These are phyloP conservation scores for Pseudonitzschia multistriata DNA, from an alignment of 108 stramenopile species.

Conservation along the genomic window DNA sequence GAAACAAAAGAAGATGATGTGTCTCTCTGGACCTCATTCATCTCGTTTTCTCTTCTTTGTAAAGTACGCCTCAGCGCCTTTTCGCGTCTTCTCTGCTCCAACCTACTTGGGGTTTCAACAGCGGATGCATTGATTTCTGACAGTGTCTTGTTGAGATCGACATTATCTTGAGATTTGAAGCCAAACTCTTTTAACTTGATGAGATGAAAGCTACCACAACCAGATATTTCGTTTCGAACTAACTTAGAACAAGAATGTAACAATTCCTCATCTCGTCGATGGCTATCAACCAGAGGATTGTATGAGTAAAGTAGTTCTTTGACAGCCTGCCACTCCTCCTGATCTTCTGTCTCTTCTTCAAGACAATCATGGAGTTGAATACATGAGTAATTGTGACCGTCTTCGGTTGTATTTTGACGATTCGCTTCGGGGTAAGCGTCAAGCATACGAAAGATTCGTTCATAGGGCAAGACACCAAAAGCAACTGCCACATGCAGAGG, in stretches of 20 bases:
- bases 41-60: background rate
- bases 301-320: constrained; percentile 47
- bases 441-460: constrained; percentile 33
- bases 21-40: background rate
- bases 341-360: constrained; percentile 29
- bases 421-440: constrained; percentile 44
- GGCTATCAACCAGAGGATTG: constrained; percentile 29
- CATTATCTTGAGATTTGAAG: background rate
- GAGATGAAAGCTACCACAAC: constrained; percentile 37
- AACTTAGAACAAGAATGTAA: constrained; percentile 42
- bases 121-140: constrained; percentile 28
- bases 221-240: constrained; percentile 35
- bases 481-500: constrained; percentile 49
- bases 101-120: constrained; percentile 11
- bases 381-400: constrained; percentile 30
- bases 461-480: constrained; percentile 38
- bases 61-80: constrained; percentile 8
- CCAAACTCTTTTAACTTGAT: constrained; percentile 12
- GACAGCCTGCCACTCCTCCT: constrained; percentile 36
- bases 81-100: constrained; percentile 10
- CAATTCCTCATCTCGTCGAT: constrained; percentile 38
- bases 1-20: constrained; percentile 12
- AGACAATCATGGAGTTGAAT: constrained; percentile 47
- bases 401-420: constrained; percentile 19
- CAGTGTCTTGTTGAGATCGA: constrained; percentile 37